Evolutionary conservation across 116 monocot species (phyloP), one percentile per base, ranked within the genome.

Genomic region (Phalaenopsis hybrid): DNA sequence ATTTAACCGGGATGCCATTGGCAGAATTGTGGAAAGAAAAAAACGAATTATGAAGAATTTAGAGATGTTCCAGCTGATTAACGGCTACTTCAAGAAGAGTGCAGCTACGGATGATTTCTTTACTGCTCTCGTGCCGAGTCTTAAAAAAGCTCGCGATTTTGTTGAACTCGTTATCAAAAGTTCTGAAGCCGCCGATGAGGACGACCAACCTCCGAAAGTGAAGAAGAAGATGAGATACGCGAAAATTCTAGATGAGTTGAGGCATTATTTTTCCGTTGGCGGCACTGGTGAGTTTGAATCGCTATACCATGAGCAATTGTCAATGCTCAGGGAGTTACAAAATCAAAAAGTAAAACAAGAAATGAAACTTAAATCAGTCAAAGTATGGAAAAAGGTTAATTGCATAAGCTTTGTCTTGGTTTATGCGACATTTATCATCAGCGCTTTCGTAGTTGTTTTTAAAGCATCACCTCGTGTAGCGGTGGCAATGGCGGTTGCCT

Each of bases 361-460:
- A 52, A 91, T 86, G 80, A 86, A 85, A 81, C 13, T 93, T 16
- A 86, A 79, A 37, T 72, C 81, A 1, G 83, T 88, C 9, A 88
- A 86, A 76, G 58, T 88, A 41, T 93, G 90, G 91, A 83, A 89
- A 70, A 89, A 80, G 69, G 80, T 93, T 9, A 87, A 87, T 0
- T 81, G 81, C 83, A 85, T 93, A 23, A 90, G 89, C 48, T 90
- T 93, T 20, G 89, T 79, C 15, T 84, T 91, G 20, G 83, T 85
- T 4, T 84, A 86, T 44, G 85, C 86, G 0, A 51, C 84, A 4
- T 84, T 90, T 0, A 58, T 91, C 1, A 86, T 94, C 25, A 94
- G 89, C 84, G 89, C 94, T 10, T 88, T 93, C 9, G 91, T 94
- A 6, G 92, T 94, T 6, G 95, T 91, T 3, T 87, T 93, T 10